These are phyloP conservation scores for Cordyceps cateniannulata DNA, from an alignment of 2,329 filamentous ascomycete genomes.

Conservation along the genomic window DNA sequence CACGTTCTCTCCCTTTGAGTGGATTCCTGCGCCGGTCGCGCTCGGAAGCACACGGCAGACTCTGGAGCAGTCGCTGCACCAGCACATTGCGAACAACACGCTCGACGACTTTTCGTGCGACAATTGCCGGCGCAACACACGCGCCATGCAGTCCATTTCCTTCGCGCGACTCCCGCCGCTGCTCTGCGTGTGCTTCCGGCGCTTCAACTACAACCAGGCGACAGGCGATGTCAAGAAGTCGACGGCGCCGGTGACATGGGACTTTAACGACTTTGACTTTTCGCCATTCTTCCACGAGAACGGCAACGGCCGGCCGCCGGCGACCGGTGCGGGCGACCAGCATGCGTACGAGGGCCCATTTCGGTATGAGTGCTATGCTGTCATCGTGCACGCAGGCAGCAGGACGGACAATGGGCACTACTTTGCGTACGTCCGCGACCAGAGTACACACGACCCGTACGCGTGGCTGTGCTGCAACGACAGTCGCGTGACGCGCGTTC, in stretches of 20 bases:
- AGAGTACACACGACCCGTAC: slow-evolving; percentile 35
- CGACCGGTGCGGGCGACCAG: slow-evolving; percentile 28
- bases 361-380: slow-evolving; percentile 78
- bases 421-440: slow-evolving; percentile 60
- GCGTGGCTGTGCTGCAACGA: slow-evolving; percentile 48
- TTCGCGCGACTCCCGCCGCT: slow-evolving; percentile 75
- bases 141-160: slow-evolving; percentile 63
- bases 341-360: slow-evolving; percentile 49
- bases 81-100: slow-evolving; percentile 61
- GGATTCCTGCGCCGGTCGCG: slow-evolving; percentile 42
- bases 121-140: slow-evolving; percentile 60
- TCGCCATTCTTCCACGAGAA: slow-evolving; percentile 35
- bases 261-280: slow-evolving; percentile 61
- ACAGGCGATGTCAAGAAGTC: slow-evolving; percentile 51
- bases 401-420: slow-evolving; percentile 73
- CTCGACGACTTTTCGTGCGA: slow-evolving; percentile 69
- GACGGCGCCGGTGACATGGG: slow-evolving; percentile 67
- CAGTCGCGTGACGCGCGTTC: slow-evolving; percentile 31
- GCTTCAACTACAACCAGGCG: slow-evolving; percentile 33
- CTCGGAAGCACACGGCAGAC: slow-evolving; percentile 25
- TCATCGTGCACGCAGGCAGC: slow-evolving; percentile 68
- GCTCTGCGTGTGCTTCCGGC: slow-evolving; percentile 71
- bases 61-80: slow-evolving; percentile 58
- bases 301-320: slow-evolving; percentile 24
- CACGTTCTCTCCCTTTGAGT: slow-evolving; percentile 43